Conservation (phyloP, 495 filamentous ascomycete species). For the Ascodesmis nigricans region DNA sequence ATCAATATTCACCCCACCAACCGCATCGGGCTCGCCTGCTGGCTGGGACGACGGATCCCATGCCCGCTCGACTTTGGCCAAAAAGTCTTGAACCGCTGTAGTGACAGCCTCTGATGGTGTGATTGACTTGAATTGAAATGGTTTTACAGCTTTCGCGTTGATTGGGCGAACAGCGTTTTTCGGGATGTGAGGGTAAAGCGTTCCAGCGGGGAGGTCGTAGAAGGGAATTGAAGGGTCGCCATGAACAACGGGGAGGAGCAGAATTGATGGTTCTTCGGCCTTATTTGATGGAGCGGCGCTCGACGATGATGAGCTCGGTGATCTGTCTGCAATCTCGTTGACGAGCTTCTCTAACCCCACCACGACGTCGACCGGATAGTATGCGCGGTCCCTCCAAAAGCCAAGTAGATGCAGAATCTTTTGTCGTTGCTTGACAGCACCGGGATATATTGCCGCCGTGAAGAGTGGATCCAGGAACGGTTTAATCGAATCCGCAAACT, state of each 20-base stretch:
- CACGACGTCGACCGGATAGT: slow-evolving; percentile 39
- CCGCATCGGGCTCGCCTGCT: slow-evolving; percentile 39
- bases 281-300: too few species aligned
- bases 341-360: slow-evolving; percentile 37
- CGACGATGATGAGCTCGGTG: too few species aligned
- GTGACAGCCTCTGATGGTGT: slow-evolving; percentile 46
- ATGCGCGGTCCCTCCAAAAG: slow-evolving; percentile 50
- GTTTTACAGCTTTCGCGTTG: slow-evolving; percentile 46
- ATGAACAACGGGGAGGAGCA: slow-evolving; percentile 28
- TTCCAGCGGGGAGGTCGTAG: slow-evolving; percentile 71
- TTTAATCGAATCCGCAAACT: slow-evolving; percentile 39
- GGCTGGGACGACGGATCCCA: too few species aligned
- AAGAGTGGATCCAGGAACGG: slow-evolving; percentile 39
- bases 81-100: slow-evolving; percentile 41
- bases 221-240: slow-evolving; percentile 54
- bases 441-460: slow-evolving; percentile 35
- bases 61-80: slow-evolving; percentile 49
- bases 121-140: slow-evolving; percentile 48
- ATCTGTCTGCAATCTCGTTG: slow-evolving; percentile 28
- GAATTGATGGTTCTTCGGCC: slow-evolving; percentile 5
- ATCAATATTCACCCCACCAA: slow-evolving; percentile 42
- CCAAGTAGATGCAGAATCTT: slow-evolving; percentile 44
- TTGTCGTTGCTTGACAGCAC: slow-evolving; percentile 39
- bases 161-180: slow-evolving; percentile 55
- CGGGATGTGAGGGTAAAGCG: slow-evolving; percentile 54